Conservation (phyloP, 192 early-diverging fungal genomes). For the Bifiguratus adelaidae region DNA sequence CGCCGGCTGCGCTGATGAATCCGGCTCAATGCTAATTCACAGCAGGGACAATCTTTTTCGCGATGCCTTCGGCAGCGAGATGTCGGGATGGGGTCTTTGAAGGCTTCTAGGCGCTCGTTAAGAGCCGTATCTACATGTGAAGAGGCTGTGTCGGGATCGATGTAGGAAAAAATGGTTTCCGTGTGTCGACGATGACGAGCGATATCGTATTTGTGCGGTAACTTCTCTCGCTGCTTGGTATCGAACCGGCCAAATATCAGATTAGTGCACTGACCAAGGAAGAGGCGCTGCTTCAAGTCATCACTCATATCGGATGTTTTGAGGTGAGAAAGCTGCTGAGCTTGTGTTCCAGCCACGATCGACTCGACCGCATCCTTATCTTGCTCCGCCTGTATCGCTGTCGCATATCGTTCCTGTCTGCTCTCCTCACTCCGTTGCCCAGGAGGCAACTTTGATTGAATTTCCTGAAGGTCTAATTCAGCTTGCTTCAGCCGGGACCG, state of each 20-base stretch:
- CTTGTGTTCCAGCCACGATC: slow-evolving; percentile 40
- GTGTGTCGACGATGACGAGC: slow-evolving; percentile 16
- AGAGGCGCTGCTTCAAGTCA: slow-evolving; percentile 35
- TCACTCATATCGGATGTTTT: slow-evolving; percentile 22
- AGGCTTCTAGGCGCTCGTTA: slow-evolving; percentile 15
- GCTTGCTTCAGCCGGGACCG: slow-evolving; percentile 40
- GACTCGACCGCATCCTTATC: slow-evolving; percentile 39
- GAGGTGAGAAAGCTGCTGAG: too few relatives aligned
- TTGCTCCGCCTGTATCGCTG: slow-evolving; percentile 25
- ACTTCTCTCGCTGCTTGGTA: slow-evolving; percentile 18
- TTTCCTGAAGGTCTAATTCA: slow-evolving; percentile 23
- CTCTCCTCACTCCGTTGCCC: slow-evolving; percentile 23
- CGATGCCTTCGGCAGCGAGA: slow-evolving; percentile 32
- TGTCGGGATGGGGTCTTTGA: slow-evolving; percentile 15
- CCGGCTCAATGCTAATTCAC: too few relatives aligned
- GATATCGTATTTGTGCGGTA: slow-evolving; percentile 7
- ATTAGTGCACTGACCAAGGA: slow-evolving; percentile 40
- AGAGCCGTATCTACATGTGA: too few relatives aligned
- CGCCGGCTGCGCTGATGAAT: too few relatives aligned
- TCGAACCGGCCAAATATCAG: slow-evolving; percentile 49
- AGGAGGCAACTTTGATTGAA: slow-evolving; percentile 14
- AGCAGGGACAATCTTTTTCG: too few relatives aligned
- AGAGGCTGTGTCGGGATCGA: too few relatives aligned
- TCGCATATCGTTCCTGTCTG: slow-evolving; percentile 21
- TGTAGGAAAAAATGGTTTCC: not conserved